Conservation (phyloP, 2,329 filamentous ascomycete genomes). For the Fusarium mangiferae region DNA sequence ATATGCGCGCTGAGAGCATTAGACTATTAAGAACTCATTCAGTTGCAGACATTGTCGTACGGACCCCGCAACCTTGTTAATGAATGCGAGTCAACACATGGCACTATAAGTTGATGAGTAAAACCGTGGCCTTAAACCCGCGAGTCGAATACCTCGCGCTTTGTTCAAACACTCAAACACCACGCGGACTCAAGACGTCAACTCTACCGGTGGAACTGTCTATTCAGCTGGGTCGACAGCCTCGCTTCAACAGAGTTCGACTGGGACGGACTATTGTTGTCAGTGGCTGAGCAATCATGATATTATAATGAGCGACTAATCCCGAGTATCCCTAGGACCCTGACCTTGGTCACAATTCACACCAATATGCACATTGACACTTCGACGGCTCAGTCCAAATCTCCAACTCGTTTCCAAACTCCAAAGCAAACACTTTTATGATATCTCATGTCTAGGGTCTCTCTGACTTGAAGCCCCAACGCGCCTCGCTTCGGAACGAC, state of each 20-base stretch:
- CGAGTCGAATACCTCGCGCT: background rate
- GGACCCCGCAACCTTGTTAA: background rate
- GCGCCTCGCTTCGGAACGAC: constrained; percentile 14
- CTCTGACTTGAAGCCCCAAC: background rate
- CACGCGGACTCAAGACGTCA: background rate
- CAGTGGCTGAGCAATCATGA: background rate
- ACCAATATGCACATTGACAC: background rate
- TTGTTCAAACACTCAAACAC: background rate
- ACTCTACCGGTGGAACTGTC: background rate
- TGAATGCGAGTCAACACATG: background rate
- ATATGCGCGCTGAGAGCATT: background rate
- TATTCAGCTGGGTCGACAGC: background rate
- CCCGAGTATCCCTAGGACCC: background rate
- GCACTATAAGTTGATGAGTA: background rate
- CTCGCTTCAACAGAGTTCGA: background rate
- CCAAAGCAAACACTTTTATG: background rate
- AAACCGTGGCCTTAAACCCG: background rate
- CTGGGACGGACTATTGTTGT: background rate
- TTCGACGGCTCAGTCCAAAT: background rate
- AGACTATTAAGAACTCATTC: background rate
- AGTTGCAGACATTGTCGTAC: background rate
- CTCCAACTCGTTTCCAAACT: background rate
- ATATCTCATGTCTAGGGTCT: background rate
- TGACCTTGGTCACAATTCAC: background rate
- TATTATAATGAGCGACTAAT: background rate